Evolutionary conservation across 2,329 filamentous ascomycete genomes (phyloP).

Genomic region (Akanthomyces uredinophilus): DNA sequence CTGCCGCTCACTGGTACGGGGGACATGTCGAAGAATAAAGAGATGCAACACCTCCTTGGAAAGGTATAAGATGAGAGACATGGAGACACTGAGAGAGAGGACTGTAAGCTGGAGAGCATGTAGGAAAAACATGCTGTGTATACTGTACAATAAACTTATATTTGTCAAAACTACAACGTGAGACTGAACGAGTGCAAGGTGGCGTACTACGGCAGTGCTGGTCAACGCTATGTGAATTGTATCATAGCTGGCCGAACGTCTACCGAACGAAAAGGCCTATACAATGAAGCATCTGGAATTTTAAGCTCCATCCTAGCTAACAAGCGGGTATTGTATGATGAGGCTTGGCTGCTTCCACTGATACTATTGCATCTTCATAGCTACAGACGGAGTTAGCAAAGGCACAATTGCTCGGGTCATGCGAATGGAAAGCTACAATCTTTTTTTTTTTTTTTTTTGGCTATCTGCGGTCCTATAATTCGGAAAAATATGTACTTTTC

Average conservation of each 20-base stretch:
- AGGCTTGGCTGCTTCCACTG: not conserved
- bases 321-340: no score
- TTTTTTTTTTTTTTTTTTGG: no score
- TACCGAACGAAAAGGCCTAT: no score
- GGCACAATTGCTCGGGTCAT: no score
- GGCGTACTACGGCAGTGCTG: no score
- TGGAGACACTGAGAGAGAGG: not conserved
- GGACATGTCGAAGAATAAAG: conserved; percentile 32
- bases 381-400: no score
- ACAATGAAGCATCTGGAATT: no score
- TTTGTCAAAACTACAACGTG: not conserved
- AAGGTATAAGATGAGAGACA: not conserved
- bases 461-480: not conserved
- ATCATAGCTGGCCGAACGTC: no score
- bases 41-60: not conserved
- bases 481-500: not conserved
- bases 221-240: not conserved
- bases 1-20: conserved; percentile 52
- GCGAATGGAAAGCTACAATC: no score
- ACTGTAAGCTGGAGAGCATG: conserved; percentile 1
- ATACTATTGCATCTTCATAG: not conserved
- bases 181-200: not conserved
- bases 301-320: no score
- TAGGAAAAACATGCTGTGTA: conserved; percentile 2
- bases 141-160: conserved; percentile 11